These are phyloP conservation scores for Cytospora leucostoma DNA, from an alignment of 2,329 filamentous ascomycete species.

Conservation along the genomic window DNA sequence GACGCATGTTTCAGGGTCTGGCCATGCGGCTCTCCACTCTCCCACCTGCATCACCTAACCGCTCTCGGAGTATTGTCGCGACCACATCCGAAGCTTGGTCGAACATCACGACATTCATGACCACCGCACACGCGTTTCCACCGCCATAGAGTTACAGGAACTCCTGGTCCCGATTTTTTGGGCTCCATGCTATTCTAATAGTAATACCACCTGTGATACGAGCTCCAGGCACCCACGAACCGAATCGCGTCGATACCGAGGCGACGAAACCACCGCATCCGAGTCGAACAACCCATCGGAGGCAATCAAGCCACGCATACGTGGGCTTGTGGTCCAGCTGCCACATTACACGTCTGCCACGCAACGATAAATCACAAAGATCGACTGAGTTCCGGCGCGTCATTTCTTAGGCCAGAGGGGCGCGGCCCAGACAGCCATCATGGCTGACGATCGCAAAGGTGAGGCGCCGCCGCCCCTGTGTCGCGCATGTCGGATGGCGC, in stretches of 20 bases:
- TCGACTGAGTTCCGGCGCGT: not conserved
- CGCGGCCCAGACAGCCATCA: conserved; percentile 15
- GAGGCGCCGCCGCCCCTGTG: conserved; percentile 12
- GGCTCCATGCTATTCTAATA: not conserved
- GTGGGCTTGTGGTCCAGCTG: not conserved
- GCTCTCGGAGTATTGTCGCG: not conserved
- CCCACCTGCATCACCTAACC: conserved; percentile 17
- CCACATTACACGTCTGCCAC: not conserved
- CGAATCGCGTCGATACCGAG: not conserved
- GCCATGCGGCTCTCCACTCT: conserved; percentile 4
- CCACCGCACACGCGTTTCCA: not conserved
- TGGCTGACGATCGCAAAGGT: conserved; percentile 29
- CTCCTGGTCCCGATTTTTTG: not conserved
- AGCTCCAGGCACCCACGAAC: not conserved
- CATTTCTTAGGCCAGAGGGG: conserved; percentile 9
- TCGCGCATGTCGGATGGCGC: not conserved
- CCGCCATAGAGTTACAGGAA: not conserved
- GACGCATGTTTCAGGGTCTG: not conserved
- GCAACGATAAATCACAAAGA: not conserved
- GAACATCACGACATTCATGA: not conserved
- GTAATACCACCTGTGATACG: not conserved
- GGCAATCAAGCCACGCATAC: conserved; percentile 4
- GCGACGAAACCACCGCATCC: not conserved
- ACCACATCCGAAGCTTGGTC: conserved; percentile 18
- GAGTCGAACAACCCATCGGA: not conserved